phyloP scores from a whole-genome alignment of 1,284 basidiomycete genomes.

The Dichomitus squalens region DNA sequence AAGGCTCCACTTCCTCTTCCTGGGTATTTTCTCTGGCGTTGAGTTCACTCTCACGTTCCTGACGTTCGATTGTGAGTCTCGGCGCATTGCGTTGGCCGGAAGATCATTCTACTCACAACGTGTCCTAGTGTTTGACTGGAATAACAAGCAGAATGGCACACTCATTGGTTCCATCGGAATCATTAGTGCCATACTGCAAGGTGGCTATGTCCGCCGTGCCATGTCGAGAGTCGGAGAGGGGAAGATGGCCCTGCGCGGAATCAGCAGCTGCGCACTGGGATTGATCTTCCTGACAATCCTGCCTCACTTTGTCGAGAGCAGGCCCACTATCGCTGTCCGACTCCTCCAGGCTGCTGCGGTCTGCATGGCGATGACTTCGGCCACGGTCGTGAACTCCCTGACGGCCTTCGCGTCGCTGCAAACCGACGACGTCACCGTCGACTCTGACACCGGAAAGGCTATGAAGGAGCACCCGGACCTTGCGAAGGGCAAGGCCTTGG shows the following conservation, averaged over 20 bases:
- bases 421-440: conserved; percentile 70
- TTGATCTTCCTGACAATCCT: conserved; percentile 72
- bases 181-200: conserved; percentile 85
- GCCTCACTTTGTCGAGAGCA: conserved; percentile 53
- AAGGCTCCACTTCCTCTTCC: conserved; percentile 77
- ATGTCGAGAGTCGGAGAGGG: conserved; percentile 74
- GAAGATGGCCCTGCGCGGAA: conserved; percentile 77
- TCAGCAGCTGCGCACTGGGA: conserved; percentile 68
- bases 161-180: conserved; percentile 89
- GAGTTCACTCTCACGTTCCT: conserved; percentile 93
- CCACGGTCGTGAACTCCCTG: conserved; percentile 89
- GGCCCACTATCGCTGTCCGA: conserved; percentile 49
- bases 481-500: conserved; percentile 84
- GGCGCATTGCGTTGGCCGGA: not conserved
- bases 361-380: conserved; percentile 86
- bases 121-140: conserved; percentile 78
- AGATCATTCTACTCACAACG: conserved; percentile 4
- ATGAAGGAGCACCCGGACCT: conserved; percentile 61
- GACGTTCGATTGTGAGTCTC: conserved; percentile 78
- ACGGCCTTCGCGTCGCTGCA: conserved; percentile 86
- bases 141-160: conserved; percentile 86
- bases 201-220: conserved; percentile 84
- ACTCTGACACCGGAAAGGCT: conserved; percentile 59
- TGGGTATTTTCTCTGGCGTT: conserved; percentile 87
- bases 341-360: conserved; percentile 77